A percentile compares a stretch with the other conserved stretches of the same genome.
phyloP scores from a whole-genome alignment of 1,284 basidiomycete genomes.

The Malassezia japonica region DNA sequence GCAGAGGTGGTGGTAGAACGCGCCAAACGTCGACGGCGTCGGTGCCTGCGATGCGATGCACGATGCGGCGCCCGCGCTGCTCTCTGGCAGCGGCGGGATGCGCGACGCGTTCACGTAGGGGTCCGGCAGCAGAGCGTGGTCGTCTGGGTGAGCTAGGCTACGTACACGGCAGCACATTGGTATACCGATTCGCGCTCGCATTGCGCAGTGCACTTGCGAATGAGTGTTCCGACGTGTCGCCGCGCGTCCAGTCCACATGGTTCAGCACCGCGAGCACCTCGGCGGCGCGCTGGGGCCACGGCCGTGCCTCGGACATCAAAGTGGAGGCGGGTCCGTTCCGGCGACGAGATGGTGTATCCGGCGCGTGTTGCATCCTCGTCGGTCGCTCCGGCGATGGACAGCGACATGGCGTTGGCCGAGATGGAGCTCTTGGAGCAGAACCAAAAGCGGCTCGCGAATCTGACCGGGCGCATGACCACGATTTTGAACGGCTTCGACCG shows the following conservation, averaged over 20 bases:
- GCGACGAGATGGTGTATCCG: not conserved
- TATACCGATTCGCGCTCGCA: conserved; percentile 6
- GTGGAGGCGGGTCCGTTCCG: conserved; percentile 3
- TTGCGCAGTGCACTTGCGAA: not conserved
- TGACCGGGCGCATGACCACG: conserved; percentile 48
- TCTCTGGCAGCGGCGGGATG: conserved; percentile 23
- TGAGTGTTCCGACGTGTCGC: not conserved
- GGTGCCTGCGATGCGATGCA: conserved; percentile 97
- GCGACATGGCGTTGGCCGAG: conserved; percentile 46
- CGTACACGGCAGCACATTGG: conserved; percentile 14
- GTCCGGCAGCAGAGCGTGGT: conserved; percentile 27
- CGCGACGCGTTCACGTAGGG: conserved; percentile 34
- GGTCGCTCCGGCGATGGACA: conserved; percentile 20
- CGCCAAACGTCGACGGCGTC: conserved; percentile 72
- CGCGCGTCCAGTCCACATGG: not conserved
- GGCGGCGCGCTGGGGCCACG: not conserved
- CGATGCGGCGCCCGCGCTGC: conserved; percentile 37
- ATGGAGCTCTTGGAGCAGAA: conserved; percentile 49
- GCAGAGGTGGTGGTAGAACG: conserved; percentile 58
- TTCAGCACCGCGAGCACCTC: not conserved
- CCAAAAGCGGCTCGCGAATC: conserved; percentile 45
- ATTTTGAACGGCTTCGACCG: conserved; percentile 50
- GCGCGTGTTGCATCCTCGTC: conserved; percentile 4
- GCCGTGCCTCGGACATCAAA: not conserved
- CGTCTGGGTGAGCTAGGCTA: conserved; percentile 15